Evolutionary conservation across 2,329 filamentous ascomycete genomes (phyloP), one percentile per base, ranked within the genome.

Genomic region (Monilinia laxa): DNA sequence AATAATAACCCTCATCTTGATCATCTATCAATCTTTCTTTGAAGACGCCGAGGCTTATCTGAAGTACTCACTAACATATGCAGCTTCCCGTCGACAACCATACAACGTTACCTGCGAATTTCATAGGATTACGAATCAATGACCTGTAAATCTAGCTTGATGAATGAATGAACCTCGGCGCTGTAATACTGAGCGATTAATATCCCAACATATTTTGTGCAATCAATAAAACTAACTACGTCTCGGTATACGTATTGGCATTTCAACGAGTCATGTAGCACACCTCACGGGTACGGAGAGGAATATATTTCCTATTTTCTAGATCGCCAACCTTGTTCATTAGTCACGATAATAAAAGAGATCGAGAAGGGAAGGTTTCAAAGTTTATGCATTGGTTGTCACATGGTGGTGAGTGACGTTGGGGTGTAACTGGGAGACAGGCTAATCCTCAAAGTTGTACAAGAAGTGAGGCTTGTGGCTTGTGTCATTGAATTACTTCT

Each of bases 1-100:
- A 64, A 57, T 25, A 40, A 49, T 64, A 35, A n/a, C 57, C 47
- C 20, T 57, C 40, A 20, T 47, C 40, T 47, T 47, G 14, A 6
- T 38, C 38, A 25, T 64, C 47, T 35, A 31, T 57, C 20, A 49
- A 12, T 51, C 18, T 35, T 20, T 35, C 23, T 28, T 63, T 38
- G n/a, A 52, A 23, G 16, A 47, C 14, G 45, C 58, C n/a, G 31
- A 40, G 31, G 58, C 45, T 25, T n/a, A 51, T 51, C 53, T 25
- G 4, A 51, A 23, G n/a, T 23, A 23, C 20, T 51, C 31, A 38
- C 28, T 38, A 38, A 25, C 4, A 40, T 20, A 25, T 51, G 45
- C 45, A 51, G 58, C 31, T 38, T 51, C 45, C 47, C 31, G 14
- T 40, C 45, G 31, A 18, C 38, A 31, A 25, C 10, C 20, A 62